phyloP scores from a whole-genome alignment of 1,139 yeast species.

The Protomyces arabidopsidicola region DNA sequence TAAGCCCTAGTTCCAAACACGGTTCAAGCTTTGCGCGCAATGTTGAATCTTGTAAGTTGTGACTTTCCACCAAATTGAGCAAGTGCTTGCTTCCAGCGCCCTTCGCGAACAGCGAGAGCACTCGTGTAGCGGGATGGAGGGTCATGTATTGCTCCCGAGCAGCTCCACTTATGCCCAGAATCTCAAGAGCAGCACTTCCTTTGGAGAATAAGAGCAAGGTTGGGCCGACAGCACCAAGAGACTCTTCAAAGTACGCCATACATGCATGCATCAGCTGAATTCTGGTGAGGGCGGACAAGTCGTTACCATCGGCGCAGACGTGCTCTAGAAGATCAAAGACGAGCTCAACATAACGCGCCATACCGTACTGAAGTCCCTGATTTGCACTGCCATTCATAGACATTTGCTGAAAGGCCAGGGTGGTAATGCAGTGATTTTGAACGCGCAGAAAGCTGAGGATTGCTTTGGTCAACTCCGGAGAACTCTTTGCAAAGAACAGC shows the following conservation, averaged over 20 bases:
- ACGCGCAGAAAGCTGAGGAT: neutral
- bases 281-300: neutral
- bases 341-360: constrained; percentile 4
- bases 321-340: constrained; percentile 3
- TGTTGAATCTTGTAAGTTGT: neutral
- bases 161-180: neutral
- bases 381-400: neutral
- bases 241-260: neutral
- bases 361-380: neutral
- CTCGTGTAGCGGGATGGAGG: constrained; percentile 7
- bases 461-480: neutral
- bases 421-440: neutral
- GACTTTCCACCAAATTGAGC: neutral
- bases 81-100: neutral
- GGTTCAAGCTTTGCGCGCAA: neutral
- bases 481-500: neutral
- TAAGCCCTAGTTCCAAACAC: neutral
- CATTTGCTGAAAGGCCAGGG: neutral
- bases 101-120: neutral
- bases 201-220: neutral
- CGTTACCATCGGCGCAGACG: neutral
- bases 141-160: neutral
- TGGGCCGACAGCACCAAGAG: neutral
- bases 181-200: neutral
- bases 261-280: constrained; percentile 2